Percentiles rank a stretch among this genome's conserved stretches.
These are phyloP conservation scores for Cladosporium sphaerospermum DNA, from an alignment of 2,329 filamentous ascomycete genomes.

Conservation along the genomic window DNA sequence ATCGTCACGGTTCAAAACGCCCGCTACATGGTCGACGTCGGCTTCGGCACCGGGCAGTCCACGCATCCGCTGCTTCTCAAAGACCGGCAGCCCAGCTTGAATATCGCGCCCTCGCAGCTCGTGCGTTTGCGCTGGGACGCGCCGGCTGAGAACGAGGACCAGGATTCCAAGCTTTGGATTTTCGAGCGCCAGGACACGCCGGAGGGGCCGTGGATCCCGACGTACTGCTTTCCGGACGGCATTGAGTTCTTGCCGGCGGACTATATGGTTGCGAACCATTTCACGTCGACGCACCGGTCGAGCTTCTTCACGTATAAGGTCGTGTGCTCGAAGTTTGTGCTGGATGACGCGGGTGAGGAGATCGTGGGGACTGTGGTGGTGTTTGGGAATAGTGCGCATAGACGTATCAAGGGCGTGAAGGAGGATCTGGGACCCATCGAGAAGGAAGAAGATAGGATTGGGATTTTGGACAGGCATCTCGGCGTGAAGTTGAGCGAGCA, in stretches of 20 bases:
- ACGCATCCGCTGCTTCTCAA: constrained; percentile 53
- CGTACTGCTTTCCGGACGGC: constrained; percentile 58
- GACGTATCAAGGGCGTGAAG: constrained; percentile 39
- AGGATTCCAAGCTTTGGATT: constrained; percentile 37
- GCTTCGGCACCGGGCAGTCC: constrained; percentile 58
- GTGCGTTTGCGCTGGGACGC: constrained; percentile 18
- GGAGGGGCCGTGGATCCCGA: constrained; percentile 50
- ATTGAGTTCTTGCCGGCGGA: constrained; percentile 56
- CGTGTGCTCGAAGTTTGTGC: constrained; percentile 50
- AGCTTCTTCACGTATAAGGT: constrained; percentile 51
- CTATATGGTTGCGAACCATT: constrained; percentile 56
- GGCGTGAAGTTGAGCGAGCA: constrained; percentile 35
- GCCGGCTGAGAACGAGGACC: constrained; percentile 17
- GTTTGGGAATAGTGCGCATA: constrained; percentile 39
- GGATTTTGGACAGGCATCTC: constrained; percentile 39
- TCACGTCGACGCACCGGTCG: constrained; percentile 42
- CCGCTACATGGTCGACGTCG: constrained; percentile 55
- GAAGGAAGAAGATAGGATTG: constrained; percentile 37
- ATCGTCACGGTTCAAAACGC: constrained; percentile 40
- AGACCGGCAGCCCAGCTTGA: constrained; percentile 32
- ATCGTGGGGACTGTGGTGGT: constrained; percentile 34
- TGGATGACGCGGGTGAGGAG: constrained; percentile 32
- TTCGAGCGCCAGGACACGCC: constrained; percentile 30
- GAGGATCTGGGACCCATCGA: constrained; percentile 35
- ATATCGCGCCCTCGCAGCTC: constrained; percentile 5